These are phyloP conservation scores for Lathyrus oleraceus DNA, from an alignment of 306 rosid genomes.

Conservation along the genomic window DNA sequence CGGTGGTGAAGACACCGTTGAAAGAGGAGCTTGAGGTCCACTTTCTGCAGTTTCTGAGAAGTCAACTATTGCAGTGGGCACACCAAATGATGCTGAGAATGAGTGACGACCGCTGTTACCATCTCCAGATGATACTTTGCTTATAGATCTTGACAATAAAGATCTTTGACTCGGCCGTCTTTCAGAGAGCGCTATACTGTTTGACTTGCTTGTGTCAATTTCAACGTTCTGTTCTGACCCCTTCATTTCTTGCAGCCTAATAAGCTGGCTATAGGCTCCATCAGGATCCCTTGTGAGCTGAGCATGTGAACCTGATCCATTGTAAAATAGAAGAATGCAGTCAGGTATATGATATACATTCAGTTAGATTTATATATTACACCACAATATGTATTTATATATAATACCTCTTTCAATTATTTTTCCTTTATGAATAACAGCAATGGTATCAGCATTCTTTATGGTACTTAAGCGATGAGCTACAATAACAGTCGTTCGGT, in stretches of 20 bases:
- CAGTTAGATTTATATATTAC: background rate
- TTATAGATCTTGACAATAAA: conserved; percentile 50
- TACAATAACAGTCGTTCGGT: conserved; percentile 66
- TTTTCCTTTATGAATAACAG: conserved; percentile 66
- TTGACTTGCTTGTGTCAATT: conserved; percentile 43
- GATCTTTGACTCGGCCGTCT: conserved; percentile 49
- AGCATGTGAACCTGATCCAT: conserved; percentile 57
- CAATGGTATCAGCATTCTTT: conserved; percentile 60
- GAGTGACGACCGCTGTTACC: conserved; percentile 52
- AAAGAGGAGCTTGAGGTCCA: conserved; percentile 36
- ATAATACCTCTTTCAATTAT: conserved; percentile 60
- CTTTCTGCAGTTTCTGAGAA: conserved; percentile 33
- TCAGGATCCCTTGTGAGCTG: conserved; percentile 58
- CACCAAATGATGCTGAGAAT: conserved; percentile 29
- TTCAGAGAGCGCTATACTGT: conserved; percentile 43
- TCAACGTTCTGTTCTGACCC: conserved; percentile 35
- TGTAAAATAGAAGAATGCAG: conserved; percentile 14
- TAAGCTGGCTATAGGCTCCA: conserved; percentile 69
- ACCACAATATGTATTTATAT: background rate
- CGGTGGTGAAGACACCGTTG: conserved; percentile 37
- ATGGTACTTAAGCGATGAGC: conserved; percentile 74
- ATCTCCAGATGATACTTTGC: conserved; percentile 49
- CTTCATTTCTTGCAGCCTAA: conserved; percentile 56
- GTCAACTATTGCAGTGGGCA: conserved; percentile 35
- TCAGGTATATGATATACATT: background rate